phyloP scores from a whole-genome alignment of 805 yeast species.

The Metschnikowia hibisci region DNA sequence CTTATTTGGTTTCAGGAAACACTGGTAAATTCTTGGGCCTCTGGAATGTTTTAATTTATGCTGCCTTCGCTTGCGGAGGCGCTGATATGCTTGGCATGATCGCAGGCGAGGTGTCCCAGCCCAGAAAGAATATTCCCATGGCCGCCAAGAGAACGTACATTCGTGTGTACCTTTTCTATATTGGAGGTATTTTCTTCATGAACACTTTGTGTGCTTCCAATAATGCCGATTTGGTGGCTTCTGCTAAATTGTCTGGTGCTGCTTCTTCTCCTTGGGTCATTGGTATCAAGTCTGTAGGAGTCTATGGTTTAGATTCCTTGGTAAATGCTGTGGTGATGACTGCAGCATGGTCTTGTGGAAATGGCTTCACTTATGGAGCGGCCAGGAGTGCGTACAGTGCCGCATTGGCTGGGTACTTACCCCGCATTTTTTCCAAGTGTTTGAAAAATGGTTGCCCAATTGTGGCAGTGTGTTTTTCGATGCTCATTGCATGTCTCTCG shows the following conservation, averaged over 20 bases:
- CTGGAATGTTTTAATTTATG: conserved; percentile 59
- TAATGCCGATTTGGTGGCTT: conserved; percentile 28
- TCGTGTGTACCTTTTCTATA: conserved; percentile 32
- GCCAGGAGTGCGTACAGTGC: conserved; percentile 49
- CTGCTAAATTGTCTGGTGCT: conserved; percentile 34
- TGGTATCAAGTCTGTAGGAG: conserved; percentile 34
- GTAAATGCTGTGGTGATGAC: conserved; percentile 33
- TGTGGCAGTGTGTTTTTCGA: conserved; percentile 47
- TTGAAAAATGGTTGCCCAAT: conserved; percentile 69
- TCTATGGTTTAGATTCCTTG: conserved; percentile 31
- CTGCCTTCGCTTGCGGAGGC: conserved; percentile 62
- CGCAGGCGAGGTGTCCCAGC: conserved; percentile 44
- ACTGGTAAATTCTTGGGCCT: conserved; percentile 63
- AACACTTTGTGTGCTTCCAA: conserved; percentile 31
- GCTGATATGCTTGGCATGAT: conserved; percentile 36
- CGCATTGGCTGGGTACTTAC: conserved; percentile 83
- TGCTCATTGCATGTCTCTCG: conserved; percentile 30
- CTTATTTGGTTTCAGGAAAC: conserved; percentile 37
- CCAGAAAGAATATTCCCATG: conserved; percentile 30
- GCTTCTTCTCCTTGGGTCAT: conserved; percentile 38
- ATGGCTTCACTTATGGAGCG: conserved; percentile 34
- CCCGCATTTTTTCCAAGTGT: conserved; percentile 58
- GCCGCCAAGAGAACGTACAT: conserved; percentile 35
- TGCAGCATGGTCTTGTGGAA: conserved; percentile 38
- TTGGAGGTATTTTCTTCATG: conserved; percentile 39